Evolutionary conservation across 2,329 filamentous ascomycete species (phyloP).

Genomic region (Penicillium aurantiogriseum): DNA sequence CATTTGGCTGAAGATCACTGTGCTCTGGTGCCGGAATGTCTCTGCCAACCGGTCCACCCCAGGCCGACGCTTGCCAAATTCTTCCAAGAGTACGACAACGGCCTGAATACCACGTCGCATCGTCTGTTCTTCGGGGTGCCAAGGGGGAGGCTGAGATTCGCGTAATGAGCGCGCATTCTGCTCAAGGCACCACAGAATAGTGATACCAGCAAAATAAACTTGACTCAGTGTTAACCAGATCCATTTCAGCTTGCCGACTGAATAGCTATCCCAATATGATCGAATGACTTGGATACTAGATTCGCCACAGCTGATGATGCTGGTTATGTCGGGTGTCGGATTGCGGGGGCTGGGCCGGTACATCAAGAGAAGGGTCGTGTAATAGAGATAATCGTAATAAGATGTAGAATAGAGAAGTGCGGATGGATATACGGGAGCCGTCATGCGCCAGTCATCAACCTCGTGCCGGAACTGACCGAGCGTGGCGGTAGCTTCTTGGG

Average conservation of each 20-base stretch:
- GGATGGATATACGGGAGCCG: conserved; percentile 36
- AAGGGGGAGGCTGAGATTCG: conserved; percentile 30
- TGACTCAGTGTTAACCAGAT: conserved; percentile 43
- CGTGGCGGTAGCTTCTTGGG: conserved; percentile 27
- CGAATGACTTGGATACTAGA: conserved; percentile 41
- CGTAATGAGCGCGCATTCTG: conserved; percentile 38
- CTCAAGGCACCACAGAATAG: conserved; percentile 42
- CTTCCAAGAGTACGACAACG: conserved; percentile 37
- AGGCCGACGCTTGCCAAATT: conserved; percentile 39
- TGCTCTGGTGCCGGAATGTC: conserved; percentile 41
- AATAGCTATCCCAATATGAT: conserved; percentile 43
- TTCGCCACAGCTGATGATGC: conserved; percentile 40
- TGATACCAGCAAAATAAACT: conserved; percentile 41
- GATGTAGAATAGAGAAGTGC: conserved; percentile 42
- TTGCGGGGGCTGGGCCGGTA: conserved; percentile 41
- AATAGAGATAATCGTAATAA: conserved; percentile 43
- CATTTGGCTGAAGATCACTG: conserved; percentile 38
- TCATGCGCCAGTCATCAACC: conserved; percentile 40
- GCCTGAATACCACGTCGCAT: conserved; percentile 40
- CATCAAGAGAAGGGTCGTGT: conserved; percentile 40
- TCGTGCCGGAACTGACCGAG: conserved; percentile 37
- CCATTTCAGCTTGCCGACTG: conserved; percentile 42
- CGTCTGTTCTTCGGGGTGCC: conserved; percentile 38
- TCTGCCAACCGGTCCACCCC: conserved; percentile 39
- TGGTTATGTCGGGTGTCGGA: conserved; percentile 36